phyloP scores from a whole-genome alignment of 768 basidiomycete species.

The Paxillus rubicundulus region DNA sequence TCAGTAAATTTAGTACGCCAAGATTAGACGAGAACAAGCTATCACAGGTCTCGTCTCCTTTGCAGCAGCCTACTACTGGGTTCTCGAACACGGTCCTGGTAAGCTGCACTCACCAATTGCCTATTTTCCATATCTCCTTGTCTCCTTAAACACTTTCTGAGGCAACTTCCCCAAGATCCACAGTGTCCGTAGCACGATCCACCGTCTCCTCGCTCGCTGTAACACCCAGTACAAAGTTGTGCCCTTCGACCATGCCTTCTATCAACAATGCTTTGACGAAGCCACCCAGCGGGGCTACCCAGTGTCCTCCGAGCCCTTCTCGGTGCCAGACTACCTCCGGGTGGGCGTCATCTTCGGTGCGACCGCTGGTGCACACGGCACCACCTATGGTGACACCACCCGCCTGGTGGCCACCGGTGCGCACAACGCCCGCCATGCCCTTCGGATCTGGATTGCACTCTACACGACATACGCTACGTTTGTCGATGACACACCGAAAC shows the following conservation, averaged over 20 bases:
- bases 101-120: too few species aligned
- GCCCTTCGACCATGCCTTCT: constrained; percentile 15
- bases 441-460: constrained; percentile 31
- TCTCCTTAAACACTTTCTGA: too few species aligned
- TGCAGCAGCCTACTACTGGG: too few species aligned
- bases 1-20: too few species aligned
- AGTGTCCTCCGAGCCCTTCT: constrained; percentile 14
- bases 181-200: constrained; percentile 11
- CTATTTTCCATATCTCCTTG: too few species aligned
- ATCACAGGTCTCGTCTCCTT: too few species aligned
- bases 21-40: too few species aligned
- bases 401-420: too few species aligned
- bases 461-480: constrained; percentile 33
- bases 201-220: constrained; percentile 16
- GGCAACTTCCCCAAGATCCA: constrained; percentile 5
- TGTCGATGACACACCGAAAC: constrained; percentile 36
- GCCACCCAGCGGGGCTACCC: constrained; percentile 27
- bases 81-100: too few species aligned
- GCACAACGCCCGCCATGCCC: background rate
- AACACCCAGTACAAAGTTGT: constrained; percentile 11
- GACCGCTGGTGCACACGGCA: constrained; percentile 28
- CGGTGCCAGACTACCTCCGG: constrained; percentile 30
- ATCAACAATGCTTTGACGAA: constrained; percentile 22
- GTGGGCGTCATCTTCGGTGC: constrained; percentile 29
- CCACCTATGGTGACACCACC: background rate